These are phyloP conservation scores for Sphagnum tenellum DNA, from an alignment of 225 moss, liverwort and hornwort genomes.

Conservation along the genomic window DNA sequence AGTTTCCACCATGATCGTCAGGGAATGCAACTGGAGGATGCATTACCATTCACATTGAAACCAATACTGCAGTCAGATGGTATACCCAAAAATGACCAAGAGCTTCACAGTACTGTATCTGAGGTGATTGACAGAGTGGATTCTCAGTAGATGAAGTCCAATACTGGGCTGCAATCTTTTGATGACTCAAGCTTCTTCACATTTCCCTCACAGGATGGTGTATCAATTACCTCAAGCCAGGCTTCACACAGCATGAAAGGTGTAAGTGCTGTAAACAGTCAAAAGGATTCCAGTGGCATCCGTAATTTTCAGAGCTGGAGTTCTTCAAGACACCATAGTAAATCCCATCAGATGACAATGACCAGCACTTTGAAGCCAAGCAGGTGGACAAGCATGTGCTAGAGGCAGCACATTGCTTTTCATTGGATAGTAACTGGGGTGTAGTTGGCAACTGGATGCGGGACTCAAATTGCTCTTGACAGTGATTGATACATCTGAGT, in stretches of 20 bases:
- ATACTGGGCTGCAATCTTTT: slow-evolving; percentile 16
- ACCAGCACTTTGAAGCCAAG: too few species aligned
- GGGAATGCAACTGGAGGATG: neutral
- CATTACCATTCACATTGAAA: neutral
- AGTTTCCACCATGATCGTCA: neutral
- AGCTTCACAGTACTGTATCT: slow-evolving; percentile 5
- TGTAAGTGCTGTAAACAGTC: too few species aligned
- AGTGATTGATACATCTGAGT: too few species aligned
- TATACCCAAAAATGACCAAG: slow-evolving; percentile 2
- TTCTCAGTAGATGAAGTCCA: slow-evolving; percentile 20
- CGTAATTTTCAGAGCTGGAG: too few species aligned
- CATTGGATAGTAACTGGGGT: too few species aligned
- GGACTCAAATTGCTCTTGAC: too few species aligned
- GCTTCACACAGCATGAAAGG: neutral
- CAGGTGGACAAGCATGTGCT: too few species aligned
- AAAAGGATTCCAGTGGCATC: too few species aligned
- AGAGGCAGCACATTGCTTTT: too few species aligned
- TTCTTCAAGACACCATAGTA: too few species aligned
- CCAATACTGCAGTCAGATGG: slow-evolving; percentile 4
- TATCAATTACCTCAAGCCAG: slow-evolving; percentile 36
- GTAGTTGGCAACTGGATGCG: too few species aligned
- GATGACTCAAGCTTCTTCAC: slow-evolving; percentile 42
- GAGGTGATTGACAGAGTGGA: slow-evolving; percentile 18
- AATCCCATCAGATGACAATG: too few species aligned
- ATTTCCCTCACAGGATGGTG: slow-evolving; percentile 30